Base-by-base conservation (phyloP, 139 green algal genomes). In the Haematococcus sp. region DNA sequence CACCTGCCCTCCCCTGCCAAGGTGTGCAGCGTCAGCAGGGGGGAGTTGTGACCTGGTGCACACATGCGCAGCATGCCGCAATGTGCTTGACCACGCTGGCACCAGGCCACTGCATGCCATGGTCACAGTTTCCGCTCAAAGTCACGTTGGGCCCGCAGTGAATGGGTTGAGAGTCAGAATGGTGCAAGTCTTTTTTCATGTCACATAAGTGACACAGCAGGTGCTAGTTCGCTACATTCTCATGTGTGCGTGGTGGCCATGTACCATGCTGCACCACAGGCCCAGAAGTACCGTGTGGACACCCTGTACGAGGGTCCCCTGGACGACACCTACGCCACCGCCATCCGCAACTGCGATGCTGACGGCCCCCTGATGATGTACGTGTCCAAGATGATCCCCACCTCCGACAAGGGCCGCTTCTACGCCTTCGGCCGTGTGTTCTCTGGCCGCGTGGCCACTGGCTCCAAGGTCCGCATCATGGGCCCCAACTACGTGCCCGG, bases 331-430 rank as follows among this genome's bases (percentile, higher is more conserved):
- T 99, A 98, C 76, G 94, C 93, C 73, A 91, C 88, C 17, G 80
- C 89, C 77, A 97, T 99, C 86, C 89, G 91, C 80, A 97, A 96
- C 84, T 99, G 95, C 78, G 94, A 99, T 83, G 71, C 93, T 64
- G 77, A 94, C 46, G 95, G 95, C 68, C 95, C 95, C 20, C 92
- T 99, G 54, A 98, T 99, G 95, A 89, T 98, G 83, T 99, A 98
- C 84, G 87, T 99, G 20, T 98, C 93, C 76, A 99, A 99, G 92
- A 98, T 99, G 94, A 99, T 99, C 84, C 95, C 95, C 78, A 90
- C 95, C 56, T 68, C 75, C 40, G 95, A 99, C 87, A 99, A 98
- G 89, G 95, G 95, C 63, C 94, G 95, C 83, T 99, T 99, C 92
- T 95, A 95, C 72, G 95, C 95, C 31, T 99, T 99, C 77, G 95